Conservation (phyloP, 2,329 filamentous ascomycete genomes). For the Orbilia oligospora region DNA sequence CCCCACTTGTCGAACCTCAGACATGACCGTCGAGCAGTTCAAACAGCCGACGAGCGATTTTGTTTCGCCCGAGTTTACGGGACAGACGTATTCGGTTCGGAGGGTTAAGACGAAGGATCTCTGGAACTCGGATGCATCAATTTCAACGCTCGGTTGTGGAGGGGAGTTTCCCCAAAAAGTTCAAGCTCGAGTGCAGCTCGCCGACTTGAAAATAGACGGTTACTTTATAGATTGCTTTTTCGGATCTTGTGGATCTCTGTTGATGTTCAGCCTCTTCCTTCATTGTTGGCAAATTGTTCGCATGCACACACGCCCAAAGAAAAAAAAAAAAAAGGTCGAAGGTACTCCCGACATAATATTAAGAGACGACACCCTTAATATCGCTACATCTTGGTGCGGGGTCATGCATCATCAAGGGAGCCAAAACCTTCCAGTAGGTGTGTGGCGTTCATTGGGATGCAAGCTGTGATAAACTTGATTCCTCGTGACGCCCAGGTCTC, state of each 20-base stretch:
- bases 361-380: constrained; percentile 53
- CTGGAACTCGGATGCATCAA: constrained; percentile 41
- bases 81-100: constrained; percentile 51
- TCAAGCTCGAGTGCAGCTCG: constrained; percentile 54
- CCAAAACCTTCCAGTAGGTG: constrained; percentile 23
- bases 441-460: constrained; percentile 56
- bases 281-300: constrained; percentile 23
- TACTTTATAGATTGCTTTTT: constrained; percentile 51
- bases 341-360: constrained; percentile 17
- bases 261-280: constrained; percentile 51
- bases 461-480: constrained; percentile 56
- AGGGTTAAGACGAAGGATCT: constrained; percentile 29
- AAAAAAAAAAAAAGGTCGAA: constrained; percentile 18
- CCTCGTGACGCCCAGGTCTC: constrained; percentile 59
- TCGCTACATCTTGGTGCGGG: constrained; percentile 58
- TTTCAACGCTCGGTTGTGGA: constrained; percentile 33
- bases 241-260: constrained; percentile 6
- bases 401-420: constrained; percentile 54
- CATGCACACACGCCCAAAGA: constrained; percentile 12
- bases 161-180: constrained; percentile 26
- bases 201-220: constrained; percentile 44
- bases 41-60: constrained; percentile 60
- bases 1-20: constrained; percentile 42
- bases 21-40: constrained; percentile 24
- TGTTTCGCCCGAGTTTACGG: constrained; percentile 51